Conservation (phyloP, 2,329 filamentous ascomycete genomes). For the Ascochyta rabiei region DNA sequence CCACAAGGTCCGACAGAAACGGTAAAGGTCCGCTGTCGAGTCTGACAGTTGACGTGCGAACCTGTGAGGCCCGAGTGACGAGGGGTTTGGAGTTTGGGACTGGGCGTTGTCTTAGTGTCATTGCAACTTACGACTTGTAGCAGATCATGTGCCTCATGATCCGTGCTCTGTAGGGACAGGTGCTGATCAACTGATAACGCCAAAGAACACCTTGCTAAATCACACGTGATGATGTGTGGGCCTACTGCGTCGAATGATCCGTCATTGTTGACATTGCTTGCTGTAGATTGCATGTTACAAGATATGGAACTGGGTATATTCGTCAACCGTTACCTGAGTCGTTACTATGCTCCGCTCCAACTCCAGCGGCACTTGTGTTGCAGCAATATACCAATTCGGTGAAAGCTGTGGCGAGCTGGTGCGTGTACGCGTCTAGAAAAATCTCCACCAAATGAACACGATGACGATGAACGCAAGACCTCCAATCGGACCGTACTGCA, state of each 20-base stretch:
- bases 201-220: not conserved
- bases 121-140: too few relatives aligned
- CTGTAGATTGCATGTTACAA: not conserved
- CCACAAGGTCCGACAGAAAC: not conserved
- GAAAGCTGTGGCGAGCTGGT: not conserved
- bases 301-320: slow-evolving; percentile 20
- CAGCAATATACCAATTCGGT: not conserved
- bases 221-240: not conserved
- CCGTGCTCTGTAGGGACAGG: too few relatives aligned
- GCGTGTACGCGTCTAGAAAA: slow-evolving; percentile 66
- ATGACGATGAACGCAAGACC: slow-evolving; percentile 81
- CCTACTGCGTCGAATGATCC: not conserved
- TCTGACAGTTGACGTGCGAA: too few relatives aligned
- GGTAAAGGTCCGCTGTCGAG: not conserved
- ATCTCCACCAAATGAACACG: slow-evolving; percentile 89
- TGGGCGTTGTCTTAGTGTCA: not conserved
- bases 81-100: not conserved
- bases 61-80: not conserved
- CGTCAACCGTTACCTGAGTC: slow-evolving; percentile 4
- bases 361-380: not conserved
- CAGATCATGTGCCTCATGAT: too few relatives aligned
- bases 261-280: not conserved
- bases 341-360: not conserved
- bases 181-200: too few relatives aligned
- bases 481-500: slow-evolving; percentile 83